These are phyloP conservation scores for Pisolithus marmoratus DNA, from an alignment of 768 basidiomycete genomes.

Conservation along the genomic window DNA sequence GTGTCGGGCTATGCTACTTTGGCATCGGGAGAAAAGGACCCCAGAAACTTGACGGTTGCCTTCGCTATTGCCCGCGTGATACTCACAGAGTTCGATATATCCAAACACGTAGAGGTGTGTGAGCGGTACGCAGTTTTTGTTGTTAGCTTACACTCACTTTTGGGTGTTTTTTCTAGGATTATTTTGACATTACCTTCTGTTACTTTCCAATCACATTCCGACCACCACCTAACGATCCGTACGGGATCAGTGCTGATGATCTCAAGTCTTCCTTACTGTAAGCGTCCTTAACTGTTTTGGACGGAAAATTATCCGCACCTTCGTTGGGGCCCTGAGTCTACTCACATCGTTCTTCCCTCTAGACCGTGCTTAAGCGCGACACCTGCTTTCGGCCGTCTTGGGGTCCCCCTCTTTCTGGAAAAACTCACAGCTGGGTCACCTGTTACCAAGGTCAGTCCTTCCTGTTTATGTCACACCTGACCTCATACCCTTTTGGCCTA, in stretches of 20 bases:
- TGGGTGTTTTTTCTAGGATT: slow-evolving; percentile 43
- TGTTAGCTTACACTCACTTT: no score
- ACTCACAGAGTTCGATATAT: slow-evolving; percentile 81
- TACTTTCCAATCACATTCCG: slow-evolving; percentile 98
- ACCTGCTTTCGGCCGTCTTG: slow-evolving; percentile 75
- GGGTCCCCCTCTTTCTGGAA: slow-evolving; percentile 85
- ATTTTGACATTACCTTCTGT: slow-evolving; percentile 95
- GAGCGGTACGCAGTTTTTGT: not conserved
- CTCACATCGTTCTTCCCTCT: not conserved
- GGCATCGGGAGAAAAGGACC: slow-evolving; percentile 97
- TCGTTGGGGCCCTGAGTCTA: no score
- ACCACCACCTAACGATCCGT: slow-evolving; percentile 90
- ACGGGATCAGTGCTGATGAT: slow-evolving; percentile 86
- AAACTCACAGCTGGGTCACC: slow-evolving; percentile 83
- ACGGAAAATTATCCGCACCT: no score
- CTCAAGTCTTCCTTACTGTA: slow-evolving; percentile 69
- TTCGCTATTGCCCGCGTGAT: slow-evolving; percentile 87
- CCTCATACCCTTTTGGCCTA: slow-evolving; percentile 27
- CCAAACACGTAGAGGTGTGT: slow-evolving; percentile 69
- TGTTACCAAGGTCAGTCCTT: slow-evolving; percentile 61
- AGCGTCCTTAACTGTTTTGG: slow-evolving; percentile 4
- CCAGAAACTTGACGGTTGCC: slow-evolving; percentile 84
- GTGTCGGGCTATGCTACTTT: slow-evolving; percentile 67
- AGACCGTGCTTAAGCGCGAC: slow-evolving; percentile 74
- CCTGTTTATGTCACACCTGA: not conserved